phyloP scores from a whole-genome alignment of 169 alveolate genomes.

The Theileria sp. region DNA sequence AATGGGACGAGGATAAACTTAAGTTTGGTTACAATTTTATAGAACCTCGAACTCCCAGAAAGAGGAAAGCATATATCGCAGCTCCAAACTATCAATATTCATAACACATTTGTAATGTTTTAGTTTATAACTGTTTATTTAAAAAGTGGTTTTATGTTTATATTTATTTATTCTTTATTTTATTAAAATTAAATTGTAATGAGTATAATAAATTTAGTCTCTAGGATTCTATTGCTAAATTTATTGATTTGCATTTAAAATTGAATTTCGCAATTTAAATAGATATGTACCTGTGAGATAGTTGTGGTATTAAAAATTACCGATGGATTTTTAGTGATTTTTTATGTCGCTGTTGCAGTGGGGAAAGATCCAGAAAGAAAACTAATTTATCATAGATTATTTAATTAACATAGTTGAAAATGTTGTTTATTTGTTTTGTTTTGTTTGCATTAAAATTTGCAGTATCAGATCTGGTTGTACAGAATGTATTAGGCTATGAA shows the following conservation, averaged over 20 bases:
- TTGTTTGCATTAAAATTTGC: neutral
- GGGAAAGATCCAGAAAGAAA: conserved; percentile 9
- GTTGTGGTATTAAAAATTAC: neutral
- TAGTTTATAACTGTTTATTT: neutral
- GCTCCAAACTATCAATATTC: conserved; percentile 85
- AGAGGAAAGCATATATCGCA: conserved; percentile 85
- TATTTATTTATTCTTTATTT: neutral
- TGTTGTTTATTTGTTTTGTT: neutral
- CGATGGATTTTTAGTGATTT: neutral
- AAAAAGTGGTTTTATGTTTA: neutral
- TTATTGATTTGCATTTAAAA: too few relatives aligned
- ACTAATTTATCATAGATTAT: conserved; percentile 1
- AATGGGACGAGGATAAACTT: conserved; percentile 86
- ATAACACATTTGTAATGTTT: conserved; percentile 16
- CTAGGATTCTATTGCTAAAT: neutral
- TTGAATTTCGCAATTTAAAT: neutral
- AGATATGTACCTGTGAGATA: neutral
- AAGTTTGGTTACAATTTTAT: conserved; percentile 76
- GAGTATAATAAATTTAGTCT: neutral
- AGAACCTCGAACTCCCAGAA: conserved; percentile 75
- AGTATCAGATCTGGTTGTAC: neutral
- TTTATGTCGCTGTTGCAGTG: conserved; percentile 3
- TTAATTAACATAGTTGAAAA: neutral
- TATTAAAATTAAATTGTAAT: neutral
- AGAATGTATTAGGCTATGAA: neutral